These are phyloP conservation scores for Phylloporus sp. DNA, from an alignment of 768 basidiomycete species.

Conservation along the genomic window DNA sequence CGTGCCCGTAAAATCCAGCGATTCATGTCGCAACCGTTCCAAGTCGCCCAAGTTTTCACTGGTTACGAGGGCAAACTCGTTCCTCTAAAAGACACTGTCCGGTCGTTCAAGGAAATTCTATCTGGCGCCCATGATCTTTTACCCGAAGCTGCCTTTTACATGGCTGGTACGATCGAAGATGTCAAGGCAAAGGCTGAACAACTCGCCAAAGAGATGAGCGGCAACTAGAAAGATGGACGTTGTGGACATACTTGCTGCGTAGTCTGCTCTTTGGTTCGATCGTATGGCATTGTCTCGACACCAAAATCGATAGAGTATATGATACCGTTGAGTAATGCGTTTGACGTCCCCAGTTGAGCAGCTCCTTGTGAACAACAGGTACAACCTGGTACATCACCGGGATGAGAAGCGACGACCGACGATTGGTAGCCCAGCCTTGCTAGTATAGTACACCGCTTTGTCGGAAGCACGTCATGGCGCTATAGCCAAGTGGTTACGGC, in stretches of 20 bases:
- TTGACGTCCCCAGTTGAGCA: too few species aligned
- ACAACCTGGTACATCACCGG: too few species aligned
- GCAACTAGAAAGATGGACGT: constrained; percentile 31
- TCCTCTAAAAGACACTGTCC: constrained; percentile 90
- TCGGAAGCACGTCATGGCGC: too few species aligned
- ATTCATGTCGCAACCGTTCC: constrained; percentile 99
- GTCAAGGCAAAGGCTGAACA: constrained; percentile 97
- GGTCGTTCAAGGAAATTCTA: constrained; percentile 98
- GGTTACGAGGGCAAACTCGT: constrained; percentile 98
- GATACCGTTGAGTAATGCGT: too few species aligned
- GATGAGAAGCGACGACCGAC: too few species aligned
- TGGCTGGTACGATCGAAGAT: constrained; percentile 95
- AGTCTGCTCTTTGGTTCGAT: neutral
- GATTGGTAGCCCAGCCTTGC: too few species aligned
- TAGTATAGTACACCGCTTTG: too few species aligned
- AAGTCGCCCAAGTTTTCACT: constrained; percentile 99
- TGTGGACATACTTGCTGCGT: constrained; percentile 9
- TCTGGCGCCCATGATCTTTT: constrained; percentile 81
- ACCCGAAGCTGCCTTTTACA: constrained; percentile 98
- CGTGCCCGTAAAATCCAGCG: constrained; percentile 98
- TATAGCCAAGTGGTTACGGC: constrained; percentile 79
- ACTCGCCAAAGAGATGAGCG: constrained; percentile 88
- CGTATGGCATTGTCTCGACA: constrained; percentile 12
- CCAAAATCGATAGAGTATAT: neutral
- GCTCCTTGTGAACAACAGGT: too few species aligned